Percentiles rank a stretch among this genome's conserved stretches.
Evolutionary conservation across 148 eudicot genomes (phyloP).

Genomic region (Salicornia ramosissima): DNA sequence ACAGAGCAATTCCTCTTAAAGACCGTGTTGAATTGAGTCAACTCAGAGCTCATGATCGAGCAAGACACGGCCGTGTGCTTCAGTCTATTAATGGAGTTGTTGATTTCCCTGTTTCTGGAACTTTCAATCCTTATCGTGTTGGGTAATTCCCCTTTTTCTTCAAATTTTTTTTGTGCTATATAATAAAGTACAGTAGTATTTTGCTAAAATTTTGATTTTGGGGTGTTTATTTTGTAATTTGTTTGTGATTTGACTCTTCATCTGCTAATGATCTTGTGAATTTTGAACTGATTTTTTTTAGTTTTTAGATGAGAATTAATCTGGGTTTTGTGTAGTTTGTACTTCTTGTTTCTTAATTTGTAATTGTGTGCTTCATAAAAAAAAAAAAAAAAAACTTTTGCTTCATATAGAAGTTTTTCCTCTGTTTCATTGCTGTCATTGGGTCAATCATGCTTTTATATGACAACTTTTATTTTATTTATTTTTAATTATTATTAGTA

Average conservation of each 20-base stretch:
- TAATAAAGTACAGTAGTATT: neutral
- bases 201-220: neutral
- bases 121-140: conserved; percentile 75
- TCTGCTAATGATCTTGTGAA: conserved; percentile 1
- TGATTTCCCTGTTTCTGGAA: conserved; percentile 76
- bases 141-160: conserved; percentile 74
- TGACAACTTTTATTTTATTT: conserved; percentile 8
- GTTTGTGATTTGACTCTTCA: neutral
- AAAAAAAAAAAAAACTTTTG: neutral
- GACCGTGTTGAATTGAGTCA: conserved; percentile 65
- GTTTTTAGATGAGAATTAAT: conserved; percentile 7
- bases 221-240: neutral
- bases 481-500: neutral
- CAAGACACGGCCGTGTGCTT: conserved; percentile 63
- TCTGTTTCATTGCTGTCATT: conserved; percentile 5
- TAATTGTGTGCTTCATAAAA: neutral
- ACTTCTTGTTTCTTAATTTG: neutral
- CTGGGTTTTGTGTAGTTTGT: conserved; percentile 4
- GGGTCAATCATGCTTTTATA: conserved; percentile 4
- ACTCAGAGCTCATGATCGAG: conserved; percentile 70
- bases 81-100: conserved; percentile 60
- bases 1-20: conserved; percentile 62
- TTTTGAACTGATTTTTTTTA: conserved; percentile 7
- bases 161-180: neutral
- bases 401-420: conserved; percentile 9